phyloP scores from a whole-genome alignment of 352 stramenopile genomes.

The Hyaloperonospora brassicae region DNA sequence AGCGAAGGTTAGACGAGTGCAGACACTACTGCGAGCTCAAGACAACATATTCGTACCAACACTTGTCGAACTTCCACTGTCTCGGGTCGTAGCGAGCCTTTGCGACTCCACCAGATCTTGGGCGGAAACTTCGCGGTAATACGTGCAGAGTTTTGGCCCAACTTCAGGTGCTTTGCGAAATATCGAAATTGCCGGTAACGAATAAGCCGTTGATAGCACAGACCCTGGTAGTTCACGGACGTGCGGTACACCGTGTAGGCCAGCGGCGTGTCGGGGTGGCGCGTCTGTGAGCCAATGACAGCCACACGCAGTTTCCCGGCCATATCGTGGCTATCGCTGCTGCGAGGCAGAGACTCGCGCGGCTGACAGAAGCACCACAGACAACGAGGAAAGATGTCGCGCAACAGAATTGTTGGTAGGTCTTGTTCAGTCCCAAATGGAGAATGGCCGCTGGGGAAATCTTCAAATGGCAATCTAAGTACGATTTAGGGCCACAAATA shows the following conservation, averaged over 20 bases:
- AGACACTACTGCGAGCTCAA: neutral
- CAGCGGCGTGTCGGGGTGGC: slow-evolving; percentile 21
- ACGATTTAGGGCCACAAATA: too few species aligned
- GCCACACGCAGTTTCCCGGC: slow-evolving; percentile 41
- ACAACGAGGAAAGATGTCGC: slow-evolving; percentile 14
- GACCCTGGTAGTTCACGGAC: slow-evolving; percentile 48
- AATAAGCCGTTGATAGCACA: slow-evolving; percentile 63
- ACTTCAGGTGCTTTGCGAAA: slow-evolving; percentile 43
- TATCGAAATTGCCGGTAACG: slow-evolving; percentile 53
- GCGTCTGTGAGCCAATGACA: slow-evolving; percentile 62
- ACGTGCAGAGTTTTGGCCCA: slow-evolving; percentile 16
- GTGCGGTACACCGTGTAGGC: slow-evolving; percentile 72
- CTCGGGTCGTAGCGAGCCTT: slow-evolving; percentile 41
- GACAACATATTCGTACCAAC: slow-evolving; percentile 24
- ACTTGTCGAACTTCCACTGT: slow-evolving; percentile 64
- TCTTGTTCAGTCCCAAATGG: slow-evolving; percentile 17
- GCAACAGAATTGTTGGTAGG: slow-evolving; percentile 9
- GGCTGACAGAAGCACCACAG: slow-evolving; percentile 10
- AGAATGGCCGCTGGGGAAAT: too few species aligned
- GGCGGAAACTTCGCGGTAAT: slow-evolving; percentile 36
- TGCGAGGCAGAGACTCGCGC: slow-evolving; percentile 4
- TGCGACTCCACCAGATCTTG: slow-evolving; percentile 50
- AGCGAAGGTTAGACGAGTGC: too few species aligned
- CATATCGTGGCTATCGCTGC: slow-evolving; percentile 15
- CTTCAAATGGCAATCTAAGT: too few species aligned